Conservation (phyloP, 495 filamentous ascomycete genomes). For the Daldinia childiae region DNA sequence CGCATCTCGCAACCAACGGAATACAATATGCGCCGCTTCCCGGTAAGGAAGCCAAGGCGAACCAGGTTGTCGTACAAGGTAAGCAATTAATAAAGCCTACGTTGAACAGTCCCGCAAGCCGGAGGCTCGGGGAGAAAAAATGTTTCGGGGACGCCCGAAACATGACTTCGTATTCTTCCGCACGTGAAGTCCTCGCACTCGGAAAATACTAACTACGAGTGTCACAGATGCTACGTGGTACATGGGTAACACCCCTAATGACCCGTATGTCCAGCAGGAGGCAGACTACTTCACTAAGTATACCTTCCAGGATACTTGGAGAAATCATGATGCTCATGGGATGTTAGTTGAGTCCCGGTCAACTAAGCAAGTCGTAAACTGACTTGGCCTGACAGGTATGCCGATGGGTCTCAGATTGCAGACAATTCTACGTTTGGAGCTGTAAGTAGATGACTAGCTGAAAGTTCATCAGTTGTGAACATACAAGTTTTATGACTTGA, state of each 20-base stretch:
- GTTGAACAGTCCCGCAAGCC: constrained; percentile 23
- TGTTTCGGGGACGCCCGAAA: constrained; percentile 30
- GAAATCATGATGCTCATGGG: constrained; percentile 63
- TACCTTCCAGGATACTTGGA: constrained; percentile 63
- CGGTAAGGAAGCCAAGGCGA: constrained; percentile 51
- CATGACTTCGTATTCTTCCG: constrained; percentile 1
- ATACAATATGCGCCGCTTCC: constrained; percentile 62
- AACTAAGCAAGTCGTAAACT: background rate
- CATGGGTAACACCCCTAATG: constrained; percentile 62
- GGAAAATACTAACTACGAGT: constrained; percentile 27
- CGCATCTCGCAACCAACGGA: constrained; percentile 62
- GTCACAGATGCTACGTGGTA: constrained; percentile 66
- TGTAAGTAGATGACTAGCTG: constrained; percentile 23
- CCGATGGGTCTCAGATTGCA: constrained; percentile 59
- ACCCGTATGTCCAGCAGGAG: constrained; percentile 61
- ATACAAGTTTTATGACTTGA: background rate
- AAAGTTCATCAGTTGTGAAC: background rate
- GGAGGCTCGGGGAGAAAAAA: constrained; percentile 21
- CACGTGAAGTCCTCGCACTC: constrained; percentile 10
- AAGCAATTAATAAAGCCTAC: constrained; percentile 17
- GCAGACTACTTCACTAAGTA: constrained; percentile 70
- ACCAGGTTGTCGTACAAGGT: constrained; percentile 57
- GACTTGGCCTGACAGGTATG: constrained; percentile 46
- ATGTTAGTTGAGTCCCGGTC: constrained; percentile 44
- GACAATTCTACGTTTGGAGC: constrained; percentile 61